Conservation (phyloP, 2,329 filamentous ascomycete genomes). For the Aspergillus caelatus region DNA sequence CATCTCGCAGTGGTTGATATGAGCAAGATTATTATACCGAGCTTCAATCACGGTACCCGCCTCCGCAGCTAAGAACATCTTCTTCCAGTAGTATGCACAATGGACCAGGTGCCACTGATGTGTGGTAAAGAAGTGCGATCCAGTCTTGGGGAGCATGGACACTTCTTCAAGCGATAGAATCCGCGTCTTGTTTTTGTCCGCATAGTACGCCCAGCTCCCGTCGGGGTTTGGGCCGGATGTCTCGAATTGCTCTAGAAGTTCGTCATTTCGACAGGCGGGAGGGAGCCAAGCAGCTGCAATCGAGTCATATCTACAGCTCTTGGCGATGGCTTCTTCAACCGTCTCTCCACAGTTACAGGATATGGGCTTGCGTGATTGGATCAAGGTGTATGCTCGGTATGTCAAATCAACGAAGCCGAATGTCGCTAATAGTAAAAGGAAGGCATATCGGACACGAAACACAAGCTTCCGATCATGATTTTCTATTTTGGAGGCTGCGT, state of each 20-base stretch:
- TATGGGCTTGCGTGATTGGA: slow-evolving; percentile 7
- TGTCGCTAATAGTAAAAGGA: background rate
- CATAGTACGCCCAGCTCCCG: slow-evolving; percentile 38
- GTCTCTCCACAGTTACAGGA: slow-evolving; percentile 39
- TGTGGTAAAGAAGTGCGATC: slow-evolving; percentile 22
- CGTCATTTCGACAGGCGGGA: slow-evolving; percentile 36
- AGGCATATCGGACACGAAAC: background rate
- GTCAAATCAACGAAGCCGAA: background rate
- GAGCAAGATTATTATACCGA: slow-evolving; percentile 20
- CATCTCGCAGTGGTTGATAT: slow-evolving; percentile 22
- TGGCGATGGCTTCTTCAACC: slow-evolving; percentile 27
- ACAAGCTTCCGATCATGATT: background rate
- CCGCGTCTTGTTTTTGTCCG: slow-evolving; percentile 28
- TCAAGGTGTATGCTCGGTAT: background rate
- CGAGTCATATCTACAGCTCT: slow-evolving; percentile 38
- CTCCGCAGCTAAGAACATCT: slow-evolving; percentile 20
- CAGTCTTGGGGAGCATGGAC: slow-evolving; percentile 22
- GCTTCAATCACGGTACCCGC: slow-evolving; percentile 26
- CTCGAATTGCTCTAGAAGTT: slow-evolving; percentile 38
- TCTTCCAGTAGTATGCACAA: slow-evolving; percentile 40
- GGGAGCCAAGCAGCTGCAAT: slow-evolving; percentile 41
- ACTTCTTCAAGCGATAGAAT: slow-evolving; percentile 21
- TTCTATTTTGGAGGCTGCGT: background rate
- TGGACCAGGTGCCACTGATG: slow-evolving; percentile 36
- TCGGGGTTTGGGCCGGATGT: slow-evolving; percentile 29